Base-by-base conservation (phyloP, 1,284 basidiomycete species). In the Athelia psychrophila region DNA sequence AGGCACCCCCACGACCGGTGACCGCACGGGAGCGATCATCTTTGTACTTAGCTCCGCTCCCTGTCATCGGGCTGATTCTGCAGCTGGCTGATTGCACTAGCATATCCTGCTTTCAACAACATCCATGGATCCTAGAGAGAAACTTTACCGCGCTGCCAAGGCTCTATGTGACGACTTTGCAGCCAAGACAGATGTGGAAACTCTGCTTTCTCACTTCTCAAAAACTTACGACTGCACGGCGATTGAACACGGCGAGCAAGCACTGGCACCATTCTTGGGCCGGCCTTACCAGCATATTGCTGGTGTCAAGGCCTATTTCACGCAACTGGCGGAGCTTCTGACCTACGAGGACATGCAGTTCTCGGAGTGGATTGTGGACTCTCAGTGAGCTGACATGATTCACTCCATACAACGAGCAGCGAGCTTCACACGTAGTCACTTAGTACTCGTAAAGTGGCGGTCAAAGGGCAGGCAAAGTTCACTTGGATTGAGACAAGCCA, bases 251-350 rank as follows among this genome's bases (percentile, higher is more conserved):
- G 85, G 85, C n/a, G 69, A 80, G 27, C 67, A 70, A 18, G 60
- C 64, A 32, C 70, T 85, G 27, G 81, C 81, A 13, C 81, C 83
- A 20, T 86, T 86, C 64, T 63, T 86, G 10, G 84, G 84, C 32
- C 73, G 68, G 27, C 55, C 60, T 5, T 84, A 83, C 64, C 59
- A 59, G 0, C 80, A 81, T 12, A 62, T 56, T n/a, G 61, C 65
- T 4, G 78, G 73, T 42, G 67, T 82, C 42, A 62, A 64, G 27
- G 56, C 63, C 44, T 86, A 87, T 63, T 83, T 86, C 50, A 63
- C 69, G 33, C 64, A 73, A 44, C 72, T 87, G 40, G 64, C 67
- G 20, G 64, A 72, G 22, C 60, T 76, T 12, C 65, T 86, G 49
- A 60, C 61, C 13, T 77, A 69, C 60, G 60, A 73, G 23, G 51